These are phyloP conservation scores for Diaporthe sp. DNA, from an alignment of 2,329 filamentous ascomycete genomes.

Conservation along the genomic window DNA sequence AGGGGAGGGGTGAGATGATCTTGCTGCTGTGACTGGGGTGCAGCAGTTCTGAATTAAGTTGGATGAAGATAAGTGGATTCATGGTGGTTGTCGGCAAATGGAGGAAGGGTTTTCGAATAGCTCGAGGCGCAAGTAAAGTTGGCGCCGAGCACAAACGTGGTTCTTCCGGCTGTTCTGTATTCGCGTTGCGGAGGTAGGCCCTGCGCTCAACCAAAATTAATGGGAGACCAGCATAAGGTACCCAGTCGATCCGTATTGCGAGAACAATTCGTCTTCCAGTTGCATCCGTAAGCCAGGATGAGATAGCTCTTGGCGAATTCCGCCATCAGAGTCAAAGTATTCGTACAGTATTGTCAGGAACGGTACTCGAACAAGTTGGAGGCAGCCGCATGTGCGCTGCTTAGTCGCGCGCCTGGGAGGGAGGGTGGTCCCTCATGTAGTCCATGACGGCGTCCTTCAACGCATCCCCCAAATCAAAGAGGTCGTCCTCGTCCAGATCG, in stretches of 20 bases:
- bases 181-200: background rate
- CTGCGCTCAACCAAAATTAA: background rate
- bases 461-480: background rate
- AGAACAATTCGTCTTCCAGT: background rate
- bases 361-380: background rate
- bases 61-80: background rate
- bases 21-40: background rate
- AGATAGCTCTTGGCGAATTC: background rate
- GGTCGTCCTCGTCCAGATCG: background rate
- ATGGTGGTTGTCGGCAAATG: background rate
- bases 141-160: too few species aligned
- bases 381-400: background rate
- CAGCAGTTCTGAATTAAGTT: background rate
- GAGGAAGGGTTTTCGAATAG: background rate
- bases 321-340: background rate
- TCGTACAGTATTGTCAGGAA: background rate
- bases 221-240: background rate
- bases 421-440: background rate
- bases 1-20: background rate
- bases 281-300: background rate
- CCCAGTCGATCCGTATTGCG: background rate
- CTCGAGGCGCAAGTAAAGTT: background rate
- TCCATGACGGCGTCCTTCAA: background rate
- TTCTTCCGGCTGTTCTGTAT: too few species aligned
- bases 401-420: background rate